Conservation (phyloP, 306 rosid genomes). For the Delonix regia region DNA sequence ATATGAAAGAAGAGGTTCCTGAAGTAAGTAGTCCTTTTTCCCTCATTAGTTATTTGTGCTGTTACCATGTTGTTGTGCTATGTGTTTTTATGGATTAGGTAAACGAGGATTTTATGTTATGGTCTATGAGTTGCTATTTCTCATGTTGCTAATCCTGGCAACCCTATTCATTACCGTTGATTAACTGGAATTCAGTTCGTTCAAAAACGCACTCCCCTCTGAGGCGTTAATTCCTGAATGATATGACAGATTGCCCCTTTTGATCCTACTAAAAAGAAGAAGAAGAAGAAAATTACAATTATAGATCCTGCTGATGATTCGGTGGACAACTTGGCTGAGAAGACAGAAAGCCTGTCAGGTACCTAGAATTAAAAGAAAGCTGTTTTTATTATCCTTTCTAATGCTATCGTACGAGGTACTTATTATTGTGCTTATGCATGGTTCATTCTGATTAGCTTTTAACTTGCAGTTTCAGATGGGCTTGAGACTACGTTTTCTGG, state of each 20-base stretch:
- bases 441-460: constrained; percentile 27
- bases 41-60: not conserved
- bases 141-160: not conserved
- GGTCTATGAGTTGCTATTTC: constrained; percentile 5
- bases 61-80: not conserved
- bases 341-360: constrained; percentile 86
- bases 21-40: constrained; percentile 52
- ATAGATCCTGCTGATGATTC: constrained; percentile 65
- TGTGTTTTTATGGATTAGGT: not conserved
- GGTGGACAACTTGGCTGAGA: constrained; percentile 78
- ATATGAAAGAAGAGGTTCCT: constrained; percentile 66
- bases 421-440: constrained; percentile 4
- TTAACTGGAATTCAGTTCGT: constrained; percentile 16
- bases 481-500: constrained; percentile 79
- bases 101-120: not conserved
- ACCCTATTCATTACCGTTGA: not conserved
- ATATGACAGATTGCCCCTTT: constrained; percentile 78
- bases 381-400: not conserved
- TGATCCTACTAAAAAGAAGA: constrained; percentile 96
- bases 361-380: constrained; percentile 2
- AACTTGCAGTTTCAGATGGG: constrained; percentile 84
- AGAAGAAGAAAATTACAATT: constrained; percentile 54
- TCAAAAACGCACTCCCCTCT: not conserved
- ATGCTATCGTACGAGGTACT: constrained; percentile 6
- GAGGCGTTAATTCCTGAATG: constrained; percentile 23